phyloP scores from a whole-genome alignment of 192 early-diverging fungal genomes.

The Phlyctochytrium planicorne region DNA sequence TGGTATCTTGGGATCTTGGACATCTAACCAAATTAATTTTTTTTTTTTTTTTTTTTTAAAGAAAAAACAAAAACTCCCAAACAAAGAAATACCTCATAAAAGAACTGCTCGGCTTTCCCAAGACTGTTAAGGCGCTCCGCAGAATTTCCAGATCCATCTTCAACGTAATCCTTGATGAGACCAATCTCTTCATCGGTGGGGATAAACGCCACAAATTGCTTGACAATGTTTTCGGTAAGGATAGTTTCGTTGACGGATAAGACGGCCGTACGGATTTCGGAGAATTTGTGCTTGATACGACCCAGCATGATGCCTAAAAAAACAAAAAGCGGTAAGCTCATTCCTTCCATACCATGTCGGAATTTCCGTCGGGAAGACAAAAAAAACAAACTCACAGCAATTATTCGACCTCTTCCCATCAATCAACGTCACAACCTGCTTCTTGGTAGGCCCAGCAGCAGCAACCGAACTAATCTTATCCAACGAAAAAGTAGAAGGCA shows the following conservation, averaged over 20 bases:
- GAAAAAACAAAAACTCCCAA: background rate
- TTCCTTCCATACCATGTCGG: constrained; percentile 18
- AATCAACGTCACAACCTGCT: constrained; percentile 23
- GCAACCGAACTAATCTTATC: constrained; percentile 2
- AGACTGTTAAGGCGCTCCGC: constrained; percentile 39
- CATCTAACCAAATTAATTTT: too few relatives aligned
- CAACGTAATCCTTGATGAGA: constrained; percentile 23
- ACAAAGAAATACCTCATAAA: constrained; percentile 27
- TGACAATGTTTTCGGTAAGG: constrained; percentile 36
- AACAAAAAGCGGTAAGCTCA: constrained; percentile 21
- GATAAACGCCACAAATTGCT: constrained; percentile 26
- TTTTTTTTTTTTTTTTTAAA: too few relatives aligned
- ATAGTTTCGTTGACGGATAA: constrained; percentile 34
- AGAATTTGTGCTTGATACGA: constrained; percentile 18
- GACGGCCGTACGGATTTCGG: constrained; percentile 40
- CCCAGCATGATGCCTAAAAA: constrained; percentile 29
- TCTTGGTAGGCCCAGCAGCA: background rate
- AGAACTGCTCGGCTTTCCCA: constrained; percentile 46
- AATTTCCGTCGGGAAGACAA: background rate
- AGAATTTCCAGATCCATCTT: constrained; percentile 33
- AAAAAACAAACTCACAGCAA: constrained; percentile 14
- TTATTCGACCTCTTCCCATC: constrained; percentile 36
- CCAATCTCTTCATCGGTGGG: constrained; percentile 37
- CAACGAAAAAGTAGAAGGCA: background rate
- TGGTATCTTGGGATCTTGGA: constrained; percentile 37